Base-by-base conservation (phyloP, 2,329 filamentous ascomycete species). In the Aureobasidium lini region DNA sequence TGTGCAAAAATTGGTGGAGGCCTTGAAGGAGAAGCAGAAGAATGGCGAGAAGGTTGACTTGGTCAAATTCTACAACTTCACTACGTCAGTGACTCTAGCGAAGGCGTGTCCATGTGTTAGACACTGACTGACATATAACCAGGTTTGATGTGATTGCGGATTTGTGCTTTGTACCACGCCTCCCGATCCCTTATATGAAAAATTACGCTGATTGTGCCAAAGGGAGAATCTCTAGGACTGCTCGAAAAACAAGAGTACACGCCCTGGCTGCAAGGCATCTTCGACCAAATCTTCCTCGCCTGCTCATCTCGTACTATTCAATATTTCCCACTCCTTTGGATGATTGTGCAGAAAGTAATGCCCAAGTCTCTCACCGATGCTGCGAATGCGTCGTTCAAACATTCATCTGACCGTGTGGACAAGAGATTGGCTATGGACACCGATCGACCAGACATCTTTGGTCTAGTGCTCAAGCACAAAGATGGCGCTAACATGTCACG, bases 31-130 rank as follows among this genome's bases (percentile, higher is more conserved):
- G 58, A 75, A 71, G 9, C 71, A 67, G 3, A 75, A 73, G 3
- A 76, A 69, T 0, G 84, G 83, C 1, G 82, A 81, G 1, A 75
- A 66, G 56, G 81, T 79, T 63, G 80, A 85, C 81, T 84, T 88
- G 3, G 82, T 58, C 11, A 37, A 28, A 8, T 48, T 16, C 16
- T 49, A 23, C 28, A 58, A 58, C 34, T 58, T 58, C 10, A 49
- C 56, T 16, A 58, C 56, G 29, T 58, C 8, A 36, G 34, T 13
- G 34, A 36, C 23, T 23, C 23, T 7, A 31, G 49, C 39, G 10
- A 11, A 15, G 13, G 11, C 13, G 13, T 29, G n/a, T 29, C 10
- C 9, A 34, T 13, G 31, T 23, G n/a, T 13, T 15, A 29, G 16
- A 11, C 8, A 34, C 13, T 34, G 6, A 23, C 48, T 52, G 11